These are phyloP conservation scores for Pseudogymnoascus verrucosus DNA, from an alignment of 2,329 filamentous ascomycete genomes.

Conservation along the genomic window DNA sequence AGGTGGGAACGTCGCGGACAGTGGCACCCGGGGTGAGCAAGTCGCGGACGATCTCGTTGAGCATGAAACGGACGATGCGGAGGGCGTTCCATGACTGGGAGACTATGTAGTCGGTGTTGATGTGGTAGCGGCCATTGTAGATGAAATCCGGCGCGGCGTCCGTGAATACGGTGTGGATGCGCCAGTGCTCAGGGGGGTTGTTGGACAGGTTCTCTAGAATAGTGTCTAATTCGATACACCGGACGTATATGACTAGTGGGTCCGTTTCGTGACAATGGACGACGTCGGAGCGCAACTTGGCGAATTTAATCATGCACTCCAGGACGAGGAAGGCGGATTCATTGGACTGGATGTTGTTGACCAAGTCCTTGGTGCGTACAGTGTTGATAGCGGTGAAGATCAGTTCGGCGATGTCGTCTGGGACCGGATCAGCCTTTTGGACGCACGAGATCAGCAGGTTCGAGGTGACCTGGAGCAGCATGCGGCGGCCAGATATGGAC, in stretches of 20 bases:
- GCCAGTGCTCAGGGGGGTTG: slow-evolving; percentile 17
- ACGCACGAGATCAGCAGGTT: slow-evolving; percentile 45
- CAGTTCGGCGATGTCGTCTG: slow-evolving; percentile 39
- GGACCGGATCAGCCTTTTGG: slow-evolving; percentile 41
- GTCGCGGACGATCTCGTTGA: slow-evolving; percentile 18
- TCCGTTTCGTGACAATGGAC: slow-evolving; percentile 15
- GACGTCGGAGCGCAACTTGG: slow-evolving; percentile 37
- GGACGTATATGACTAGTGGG: slow-evolving; percentile 15
- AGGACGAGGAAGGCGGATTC: background rate
- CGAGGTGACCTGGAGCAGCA: slow-evolving; percentile 48
- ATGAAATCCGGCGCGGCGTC: slow-evolving; percentile 18
- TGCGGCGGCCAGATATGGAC: slow-evolving; percentile 38
- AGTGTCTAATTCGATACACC: slow-evolving; percentile 20
- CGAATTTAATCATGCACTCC: slow-evolving; percentile 27
- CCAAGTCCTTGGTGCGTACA: slow-evolving; percentile 40
- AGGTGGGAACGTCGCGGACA: background rate
- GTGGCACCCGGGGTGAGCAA: slow-evolving; percentile 11
- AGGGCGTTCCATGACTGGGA: slow-evolving; percentile 22
- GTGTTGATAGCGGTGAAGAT: slow-evolving; percentile 41
- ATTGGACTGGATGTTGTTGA: slow-evolving; percentile 35
- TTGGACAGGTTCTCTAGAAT: slow-evolving; percentile 13
- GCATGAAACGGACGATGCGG: slow-evolving; percentile 17
- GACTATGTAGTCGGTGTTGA: slow-evolving; percentile 22
- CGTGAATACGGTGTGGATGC: slow-evolving; percentile 18
- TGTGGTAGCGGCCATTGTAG: slow-evolving; percentile 21